Percentiles rank a stretch among this genome's conserved stretches.
Evolutionary conservation across 2,329 filamentous ascomycete genomes (phyloP).

Genomic region (Mycosphaerella sp.): DNA sequence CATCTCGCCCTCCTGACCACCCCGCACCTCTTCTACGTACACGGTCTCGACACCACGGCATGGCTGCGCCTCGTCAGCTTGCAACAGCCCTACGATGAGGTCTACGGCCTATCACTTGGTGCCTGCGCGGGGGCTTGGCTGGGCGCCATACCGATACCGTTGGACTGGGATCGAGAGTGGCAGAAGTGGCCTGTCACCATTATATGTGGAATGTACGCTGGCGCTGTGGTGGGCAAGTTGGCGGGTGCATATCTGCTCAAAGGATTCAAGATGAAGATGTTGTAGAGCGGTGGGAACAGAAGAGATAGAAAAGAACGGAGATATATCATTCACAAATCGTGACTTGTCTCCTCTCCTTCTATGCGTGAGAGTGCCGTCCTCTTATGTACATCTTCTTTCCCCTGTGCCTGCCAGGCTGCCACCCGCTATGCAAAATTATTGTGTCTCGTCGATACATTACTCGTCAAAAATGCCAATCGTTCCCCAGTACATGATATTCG

Average conservation of each 20-base stretch:
- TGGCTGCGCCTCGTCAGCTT: constrained; percentile 68
- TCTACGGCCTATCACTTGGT: constrained; percentile 76
- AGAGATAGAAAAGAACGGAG: too few species aligned
- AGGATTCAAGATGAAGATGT: constrained; percentile 40
- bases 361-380: background rate
- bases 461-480: constrained; percentile 1
- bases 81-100: constrained; percentile 70
- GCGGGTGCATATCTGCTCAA: constrained; percentile 48
- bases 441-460: background rate
- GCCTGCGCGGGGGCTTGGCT: constrained; percentile 79
- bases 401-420: background rate
- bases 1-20: constrained; percentile 75
- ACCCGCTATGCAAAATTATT: constrained; percentile 3
- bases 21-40: constrained; percentile 77
- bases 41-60: constrained; percentile 65
- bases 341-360: background rate
- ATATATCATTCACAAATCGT: too few species aligned
- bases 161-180: constrained; percentile 99
- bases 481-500: background rate
- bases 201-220: constrained; percentile 71
- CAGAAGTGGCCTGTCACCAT: constrained; percentile 97
- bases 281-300: background rate
- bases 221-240: constrained; percentile 65
- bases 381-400: background rate
- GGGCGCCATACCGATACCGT: constrained; percentile 86